Evolutionary conservation across 331 rosid species (phyloP), one percentile per base, ranked within the genome.

Genomic region (Acacia pycnantha): DNA sequence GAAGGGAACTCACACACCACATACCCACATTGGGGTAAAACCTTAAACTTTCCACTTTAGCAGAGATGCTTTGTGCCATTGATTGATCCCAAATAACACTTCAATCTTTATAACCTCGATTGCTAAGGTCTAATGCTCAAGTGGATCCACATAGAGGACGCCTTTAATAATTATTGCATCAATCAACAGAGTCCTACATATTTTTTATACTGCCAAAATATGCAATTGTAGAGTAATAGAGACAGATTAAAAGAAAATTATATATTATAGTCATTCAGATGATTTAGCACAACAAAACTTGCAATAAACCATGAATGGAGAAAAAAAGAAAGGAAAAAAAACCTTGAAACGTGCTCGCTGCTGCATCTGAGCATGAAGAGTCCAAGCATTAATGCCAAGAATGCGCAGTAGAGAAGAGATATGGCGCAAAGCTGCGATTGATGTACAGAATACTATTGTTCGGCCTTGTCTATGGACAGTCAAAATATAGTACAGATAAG

Each of bases 361-460:
- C 85, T 95, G 97, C 97, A 90, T 95, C 84, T 93, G 92, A 76
- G 98, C 97, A 78, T 95, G 99, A 83, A 95, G 94, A 40, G 97
- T 91, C 90, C 88, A 90, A 68, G 92, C 92, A 69, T 90, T 82
- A 43, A 86, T 14, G 41, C 95, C 97, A 83, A 95, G 94, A 80
- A 87, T 92, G 71, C 92, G 90, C 84, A 95, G 84, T 81, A 95
- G 74, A 67, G 99, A 94, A 77, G 97, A 89, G 73, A 95, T 83
- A 85, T 90, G 99, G 16, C 97, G 97, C 84, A 92, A 79, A 77
- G 99, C 99, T 61, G 99, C 97, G 72, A 92, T 85, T 79, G 99
- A 92, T 0, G 97, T 91, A 83, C 99, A 95, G 69, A 95, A 95
- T 61, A 95, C 98, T 73, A 95, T 92, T n/a, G 93, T 95, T 74